These are phyloP conservation scores for Cryomyces antarcticus DNA, from an alignment of 495 filamentous ascomycete genomes.

Conservation along the genomic window DNA sequence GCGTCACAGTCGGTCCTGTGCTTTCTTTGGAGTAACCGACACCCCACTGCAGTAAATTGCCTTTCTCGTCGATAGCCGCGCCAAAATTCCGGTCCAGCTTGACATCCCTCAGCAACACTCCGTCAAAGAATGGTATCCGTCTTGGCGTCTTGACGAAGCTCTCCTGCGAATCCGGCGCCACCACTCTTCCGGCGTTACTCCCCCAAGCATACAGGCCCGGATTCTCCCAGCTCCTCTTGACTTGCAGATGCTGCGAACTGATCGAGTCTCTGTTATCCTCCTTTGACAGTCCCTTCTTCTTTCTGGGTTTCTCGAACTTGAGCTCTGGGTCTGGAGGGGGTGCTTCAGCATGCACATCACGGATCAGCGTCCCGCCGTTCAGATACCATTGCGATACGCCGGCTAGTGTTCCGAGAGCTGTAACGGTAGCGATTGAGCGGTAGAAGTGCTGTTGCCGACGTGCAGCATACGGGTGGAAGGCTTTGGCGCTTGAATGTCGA, in stretches of 20 bases:
- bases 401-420: conserved; percentile 7
- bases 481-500: not conserved
- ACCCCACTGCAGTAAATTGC: conserved; percentile 87
- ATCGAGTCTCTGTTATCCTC: conserved; percentile 54
- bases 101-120: conserved; percentile 64
- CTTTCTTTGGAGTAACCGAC: conserved; percentile 41
- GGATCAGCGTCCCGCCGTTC: conserved; percentile 4
- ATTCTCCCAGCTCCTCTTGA: conserved; percentile 71
- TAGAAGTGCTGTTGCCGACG: conserved; percentile 17
- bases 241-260: conserved; percentile 61
- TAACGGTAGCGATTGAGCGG: conserved; percentile 12
- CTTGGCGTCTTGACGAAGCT: conserved; percentile 56
- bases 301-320: conserved; percentile 38
- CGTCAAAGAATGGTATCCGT: conserved; percentile 65
- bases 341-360: conserved; percentile 27
- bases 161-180: conserved; percentile 66
- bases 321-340: conserved; percentile 26
- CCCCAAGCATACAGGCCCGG: conserved; percentile 91
- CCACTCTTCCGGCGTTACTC: conserved; percentile 66
- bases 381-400: conserved; percentile 11
- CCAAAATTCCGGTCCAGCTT: conserved; percentile 69
- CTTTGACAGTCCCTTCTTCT: conserved; percentile 27
- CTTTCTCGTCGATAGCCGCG: conserved; percentile 74
- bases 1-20: conserved; percentile 41
- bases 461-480: conserved; percentile 7